Base-by-base conservation (phyloP, 768 basidiomycete genomes). In the Serpula lacrymans region DNA sequence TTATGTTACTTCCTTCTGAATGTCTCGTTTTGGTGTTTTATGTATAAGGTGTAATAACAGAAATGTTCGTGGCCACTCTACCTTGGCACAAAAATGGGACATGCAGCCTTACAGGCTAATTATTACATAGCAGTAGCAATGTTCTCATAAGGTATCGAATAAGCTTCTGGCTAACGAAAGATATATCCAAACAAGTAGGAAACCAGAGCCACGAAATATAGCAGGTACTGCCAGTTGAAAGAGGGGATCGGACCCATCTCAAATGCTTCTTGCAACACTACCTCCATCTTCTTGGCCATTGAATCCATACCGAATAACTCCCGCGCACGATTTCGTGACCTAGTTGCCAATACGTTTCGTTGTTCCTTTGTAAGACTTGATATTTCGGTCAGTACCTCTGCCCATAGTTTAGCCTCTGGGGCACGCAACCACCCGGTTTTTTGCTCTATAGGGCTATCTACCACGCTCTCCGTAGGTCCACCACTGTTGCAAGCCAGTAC, bases 391-490 rank as follows among this genome's bases (percentile, higher is more conserved):
- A 97, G 55, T 2, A 81, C 81, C 6, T 72, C 64, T 2, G 86
- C 77, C 95, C 95, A 97, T 4, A 72, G 58, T 1, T 71, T 65
- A 0, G 80, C 53, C 14, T 78, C 70, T 0, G 92, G 85, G 1
- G 64, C 43, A 14, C 81, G 70, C 13, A 96, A 69, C 78, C 88
- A 86, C 0, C 93, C 95, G 0, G 94, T 96, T 20, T 78, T 70
- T 36, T 70, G 40, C 20, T 64, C 63, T 7, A 41, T 29, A 2
- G 62, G 62, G 5, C 43, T 29, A 42, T 66, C 66, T n/a, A 83
- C 57, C 21, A 95, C 65, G 40, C 87, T 95, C 65, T 99, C 96
- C 2, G 80, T 88, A 7, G 96, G 96, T 2, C 95, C 95, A 12
- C 89, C 90, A 43, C 77, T 82, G 55, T 89, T 65, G 52, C 86